Conservation (phyloP, 2,329 filamentous ascomycete genomes). For the Lasiodiplodia citricola region DNA sequence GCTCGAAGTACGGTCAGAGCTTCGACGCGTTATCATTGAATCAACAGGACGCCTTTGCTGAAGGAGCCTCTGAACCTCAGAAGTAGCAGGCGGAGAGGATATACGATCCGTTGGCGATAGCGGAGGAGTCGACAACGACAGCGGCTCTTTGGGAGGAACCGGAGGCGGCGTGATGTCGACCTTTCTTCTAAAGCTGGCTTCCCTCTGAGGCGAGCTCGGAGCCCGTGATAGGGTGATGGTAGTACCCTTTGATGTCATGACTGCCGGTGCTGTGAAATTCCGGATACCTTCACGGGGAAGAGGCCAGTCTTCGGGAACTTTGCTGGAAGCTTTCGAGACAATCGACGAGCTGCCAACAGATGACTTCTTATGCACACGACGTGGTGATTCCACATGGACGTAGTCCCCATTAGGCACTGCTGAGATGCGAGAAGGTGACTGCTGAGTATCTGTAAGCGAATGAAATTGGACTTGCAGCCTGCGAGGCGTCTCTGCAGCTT, state of each 20-base stretch:
- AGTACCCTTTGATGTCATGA: conserved; percentile 15
- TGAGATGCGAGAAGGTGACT: conserved; percentile 10
- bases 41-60: conserved; percentile 4
- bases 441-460: conserved; percentile 20
- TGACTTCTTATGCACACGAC: background rate
- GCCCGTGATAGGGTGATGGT: conserved; percentile 6
- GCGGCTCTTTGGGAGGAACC: conserved; percentile 15
- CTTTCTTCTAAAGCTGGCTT: conserved; percentile 1
- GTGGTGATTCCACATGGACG: background rate
- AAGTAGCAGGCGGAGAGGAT: background rate
- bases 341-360: conserved; percentile 5
- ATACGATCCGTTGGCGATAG: background rate
- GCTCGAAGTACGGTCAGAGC: conserved; percentile 4
- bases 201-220: background rate
- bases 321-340: conserved; percentile 2
- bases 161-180: background rate
- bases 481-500: conserved; percentile 6
- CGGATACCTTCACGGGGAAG: conserved; percentile 12
- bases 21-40: background rate
- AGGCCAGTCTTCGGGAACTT: conserved; percentile 3
- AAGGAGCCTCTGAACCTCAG: conserved; percentile 1
- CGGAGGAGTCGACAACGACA: background rate
- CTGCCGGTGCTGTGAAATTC: conserved; percentile 18
- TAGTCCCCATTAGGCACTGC: background rate
- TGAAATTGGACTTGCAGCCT: conserved; percentile 18